Evolutionary conservation across 2,329 filamentous ascomycete species (phyloP).

Genomic region (Talaromyces sp.): DNA sequence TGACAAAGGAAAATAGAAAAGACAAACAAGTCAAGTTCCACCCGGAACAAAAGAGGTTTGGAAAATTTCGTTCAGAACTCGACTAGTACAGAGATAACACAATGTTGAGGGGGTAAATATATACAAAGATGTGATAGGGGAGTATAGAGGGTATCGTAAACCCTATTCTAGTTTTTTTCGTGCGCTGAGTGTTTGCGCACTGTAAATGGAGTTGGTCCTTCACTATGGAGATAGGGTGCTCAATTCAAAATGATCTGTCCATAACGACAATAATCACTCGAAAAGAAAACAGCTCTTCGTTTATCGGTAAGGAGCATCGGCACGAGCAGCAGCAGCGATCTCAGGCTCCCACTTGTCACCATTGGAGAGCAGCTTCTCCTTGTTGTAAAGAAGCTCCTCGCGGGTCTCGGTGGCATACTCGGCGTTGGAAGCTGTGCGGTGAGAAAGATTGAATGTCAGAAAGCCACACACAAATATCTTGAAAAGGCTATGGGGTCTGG

Average conservation of each 20-base stretch:
- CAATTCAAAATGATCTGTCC: slow-evolving; percentile 1
- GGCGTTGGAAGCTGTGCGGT: slow-evolving; percentile 64
- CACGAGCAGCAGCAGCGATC: slow-evolving; percentile 85
- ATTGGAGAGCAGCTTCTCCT: slow-evolving; percentile 87
- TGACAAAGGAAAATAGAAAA: slow-evolving; percentile 30
- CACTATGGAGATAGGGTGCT: slow-evolving; percentile 9
- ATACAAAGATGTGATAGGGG: slow-evolving; percentile 13
- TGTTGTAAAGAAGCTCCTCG: slow-evolving; percentile 97
- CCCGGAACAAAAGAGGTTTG: slow-evolving; percentile 8
- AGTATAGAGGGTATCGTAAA: slow-evolving; percentile 13
- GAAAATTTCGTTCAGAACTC: slow-evolving; percentile 25
- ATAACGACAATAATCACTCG: neutral
- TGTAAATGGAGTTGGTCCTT: slow-evolving; percentile 5
- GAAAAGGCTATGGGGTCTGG: neutral
- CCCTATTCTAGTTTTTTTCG: slow-evolving; percentile 24
- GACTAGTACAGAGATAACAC: slow-evolving; percentile 39
- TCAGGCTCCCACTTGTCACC: slow-evolving; percentile 98
- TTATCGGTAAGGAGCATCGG: slow-evolving; percentile 90
- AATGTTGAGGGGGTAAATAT: slow-evolving; percentile 17
- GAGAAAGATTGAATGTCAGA: slow-evolving; percentile 6
- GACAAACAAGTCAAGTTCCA: slow-evolving; percentile 25
- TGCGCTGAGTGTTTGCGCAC: slow-evolving; percentile 10
- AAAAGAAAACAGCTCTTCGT: neutral
- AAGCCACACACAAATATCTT: neutral
- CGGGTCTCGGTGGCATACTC: slow-evolving; percentile 77